Percentiles rank a stretch among this genome's conserved stretches.
phyloP scores from a whole-genome alignment of 257 asterid species.

The Avicennia marina region DNA sequence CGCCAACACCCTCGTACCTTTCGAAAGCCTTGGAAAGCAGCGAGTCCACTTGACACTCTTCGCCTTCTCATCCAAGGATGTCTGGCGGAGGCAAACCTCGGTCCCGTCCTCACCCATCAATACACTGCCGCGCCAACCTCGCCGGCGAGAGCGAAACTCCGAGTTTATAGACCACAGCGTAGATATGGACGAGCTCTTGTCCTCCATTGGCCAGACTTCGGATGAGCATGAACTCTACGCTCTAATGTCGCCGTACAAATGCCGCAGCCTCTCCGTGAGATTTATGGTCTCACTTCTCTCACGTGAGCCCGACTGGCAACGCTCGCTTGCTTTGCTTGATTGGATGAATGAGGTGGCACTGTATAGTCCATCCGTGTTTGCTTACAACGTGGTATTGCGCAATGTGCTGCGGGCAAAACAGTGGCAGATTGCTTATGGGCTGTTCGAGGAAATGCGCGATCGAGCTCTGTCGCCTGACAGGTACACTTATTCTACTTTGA shows the following conservation, averaged over 20 bases:
- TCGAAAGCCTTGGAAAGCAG: conserved; percentile 12
- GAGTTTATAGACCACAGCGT: conserved; percentile 54
- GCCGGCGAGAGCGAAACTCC: conserved; percentile 30
- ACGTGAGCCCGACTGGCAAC: conserved; percentile 80
- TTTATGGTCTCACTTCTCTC: conserved; percentile 85
- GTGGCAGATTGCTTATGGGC: conserved; percentile 69
- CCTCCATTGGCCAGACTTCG: conserved; percentile 52
- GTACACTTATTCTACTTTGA: conserved; percentile 84
- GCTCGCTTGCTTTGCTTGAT: conserved; percentile 86
- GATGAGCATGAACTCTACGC: conserved; percentile 68
- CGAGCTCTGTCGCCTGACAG: conserved; percentile 74
- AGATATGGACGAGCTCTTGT: conserved; percentile 65
- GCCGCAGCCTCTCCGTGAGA: conserved; percentile 52
- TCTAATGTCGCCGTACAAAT: conserved; percentile 61
- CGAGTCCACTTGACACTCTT: conserved; percentile 24
- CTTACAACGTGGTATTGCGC: conserved; percentile 88
- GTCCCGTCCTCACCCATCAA: conserved; percentile 10
- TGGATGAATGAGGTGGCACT: conserved; percentile 80
- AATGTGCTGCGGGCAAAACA: conserved; percentile 77
- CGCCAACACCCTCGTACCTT: conserved; percentile 24
- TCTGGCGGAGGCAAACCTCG: conserved; percentile 42
- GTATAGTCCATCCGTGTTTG: conserved; percentile 78
- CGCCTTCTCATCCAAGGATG: conserved; percentile 39
- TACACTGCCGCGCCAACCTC: conserved; percentile 16
- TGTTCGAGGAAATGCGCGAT: conserved; percentile 94